Base-by-base conservation (phyloP, 495 filamentous ascomycete species). In the Ramalina peruviana region DNA sequence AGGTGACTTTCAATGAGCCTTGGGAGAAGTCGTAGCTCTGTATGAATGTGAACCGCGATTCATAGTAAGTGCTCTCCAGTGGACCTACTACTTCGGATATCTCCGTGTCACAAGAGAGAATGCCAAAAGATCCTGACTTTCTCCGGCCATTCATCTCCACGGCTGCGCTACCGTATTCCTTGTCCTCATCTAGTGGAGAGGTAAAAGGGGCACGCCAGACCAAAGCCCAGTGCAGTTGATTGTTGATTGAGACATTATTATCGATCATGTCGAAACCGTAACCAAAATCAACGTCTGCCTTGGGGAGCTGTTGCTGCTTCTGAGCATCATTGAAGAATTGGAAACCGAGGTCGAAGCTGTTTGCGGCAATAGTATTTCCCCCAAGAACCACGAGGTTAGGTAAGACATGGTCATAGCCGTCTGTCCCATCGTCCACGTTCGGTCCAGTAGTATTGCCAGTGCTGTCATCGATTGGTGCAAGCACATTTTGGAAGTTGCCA, bases 311-410 rank as follows among this genome's bases (percentile, higher is more conserved):
- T 36, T 43, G 1, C 10, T n/a, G 45, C 26, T 52, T 52, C n/a
- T 13, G 16, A 6, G 43, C n/a, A 40, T 52, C 36, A 36, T 52
- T 40, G 44, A 52, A 52, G n/a, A 39, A 52, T 19, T 50, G 50
- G 37, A 52, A 52, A 13, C 16, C 50, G 15, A 50, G 10, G 36
- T 13, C 9, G 30, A 27, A 47, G 10, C 13, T 10, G 48, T 6
- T 50, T 1, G 11, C 15, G 13, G 40, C n/a, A 15, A 50, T n/a
- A 3, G 40, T 50, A n/a, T 50, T 49, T 42, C 26, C 47, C 11
- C 36, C 36, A 19, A 43, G 17, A 16, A 49, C 17, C 10, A 16
- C 16, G 2, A 44, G 5, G 2, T 5, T 13, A 15, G 47, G 30
- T 4, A 7, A 21, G 9, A n/a, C 19, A 15, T 4, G 12, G 11